Conservation (phyloP, 331 rosid genomes). For the Acacia concinna region DNA sequence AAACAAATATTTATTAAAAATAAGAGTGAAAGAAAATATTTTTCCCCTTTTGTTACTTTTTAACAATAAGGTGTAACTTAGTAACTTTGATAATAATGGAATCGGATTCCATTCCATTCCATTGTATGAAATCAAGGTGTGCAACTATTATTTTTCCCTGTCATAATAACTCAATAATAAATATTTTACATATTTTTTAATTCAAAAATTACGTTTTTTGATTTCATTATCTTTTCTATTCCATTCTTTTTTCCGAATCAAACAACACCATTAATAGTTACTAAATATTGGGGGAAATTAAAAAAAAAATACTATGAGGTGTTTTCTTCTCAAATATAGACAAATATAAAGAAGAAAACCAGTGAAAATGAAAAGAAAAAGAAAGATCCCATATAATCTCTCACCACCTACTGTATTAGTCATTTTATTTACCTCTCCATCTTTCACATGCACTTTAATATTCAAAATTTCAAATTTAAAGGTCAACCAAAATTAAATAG, state of each 20-base stretch:
- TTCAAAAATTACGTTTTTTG: not conserved
- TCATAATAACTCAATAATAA: not conserved
- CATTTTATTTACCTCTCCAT: not conserved
- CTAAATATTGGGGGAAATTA: not conserved
- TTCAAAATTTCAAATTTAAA: not conserved
- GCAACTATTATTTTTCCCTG: not conserved
- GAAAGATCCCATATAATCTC: not conserved
- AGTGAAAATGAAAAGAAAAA: not conserved
- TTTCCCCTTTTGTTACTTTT: too few relatives aligned
- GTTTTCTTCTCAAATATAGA: not conserved
- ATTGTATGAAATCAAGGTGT: not conserved
- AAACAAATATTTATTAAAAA: not conserved
- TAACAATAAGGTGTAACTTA: not conserved
- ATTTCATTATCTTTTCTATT: not conserved
- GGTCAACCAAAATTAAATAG: not conserved
- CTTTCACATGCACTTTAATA: not conserved
- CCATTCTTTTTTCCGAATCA: not conserved
- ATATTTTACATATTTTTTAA: not conserved
- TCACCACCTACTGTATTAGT: not conserved
- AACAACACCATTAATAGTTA: not conserved
- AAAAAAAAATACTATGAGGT: not conserved
- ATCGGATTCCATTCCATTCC: not conserved
- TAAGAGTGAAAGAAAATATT: not conserved
- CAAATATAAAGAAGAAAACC: not conserved
- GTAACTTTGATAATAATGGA: not conserved